These are phyloP conservation scores for Solanum medicagineum DNA, from an alignment of 257 asterid species.

Conservation along the genomic window DNA sequence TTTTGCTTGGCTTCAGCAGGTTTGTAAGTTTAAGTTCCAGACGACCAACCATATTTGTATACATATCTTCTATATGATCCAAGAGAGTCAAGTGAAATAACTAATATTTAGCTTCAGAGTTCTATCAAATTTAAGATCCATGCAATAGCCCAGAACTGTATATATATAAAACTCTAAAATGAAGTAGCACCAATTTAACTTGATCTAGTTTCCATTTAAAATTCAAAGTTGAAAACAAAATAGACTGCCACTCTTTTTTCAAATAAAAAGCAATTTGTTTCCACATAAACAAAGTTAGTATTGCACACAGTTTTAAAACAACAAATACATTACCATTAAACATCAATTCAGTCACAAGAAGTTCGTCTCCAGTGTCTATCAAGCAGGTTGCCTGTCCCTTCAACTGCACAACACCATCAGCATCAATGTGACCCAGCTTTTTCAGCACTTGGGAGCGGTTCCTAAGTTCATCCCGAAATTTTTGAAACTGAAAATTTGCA, in stretches of 20 bases:
- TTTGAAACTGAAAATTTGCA: constrained; percentile 62
- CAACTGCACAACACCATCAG: constrained; percentile 77
- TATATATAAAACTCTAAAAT: not conserved
- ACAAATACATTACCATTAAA: constrained; percentile 49
- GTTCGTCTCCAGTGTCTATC: constrained; percentile 97
- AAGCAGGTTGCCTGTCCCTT: constrained; percentile 98
- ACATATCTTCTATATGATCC: not conserved
- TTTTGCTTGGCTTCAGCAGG: not conserved
- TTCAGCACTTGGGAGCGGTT: constrained; percentile 88
- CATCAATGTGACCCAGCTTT: constrained; percentile 81
- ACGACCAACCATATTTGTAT: not conserved
- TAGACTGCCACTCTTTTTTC: not conserved
- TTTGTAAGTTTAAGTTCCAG: not conserved
- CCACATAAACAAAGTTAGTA: not conserved
- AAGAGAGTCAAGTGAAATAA: too few species aligned
- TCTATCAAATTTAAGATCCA: not conserved
- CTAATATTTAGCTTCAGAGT: not conserved
- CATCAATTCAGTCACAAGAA: constrained; percentile 93
- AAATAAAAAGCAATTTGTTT: not conserved
- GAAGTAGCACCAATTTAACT: not conserved
- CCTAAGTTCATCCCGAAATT: constrained; percentile 88
- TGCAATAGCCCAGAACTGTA: not conserved
- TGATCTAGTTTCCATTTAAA: not conserved
- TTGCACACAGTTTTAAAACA: not conserved
- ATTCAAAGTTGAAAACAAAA: not conserved